Conservation (phyloP, 129 eudicot species). For the Chrysanthemum seticuspe region DNA sequence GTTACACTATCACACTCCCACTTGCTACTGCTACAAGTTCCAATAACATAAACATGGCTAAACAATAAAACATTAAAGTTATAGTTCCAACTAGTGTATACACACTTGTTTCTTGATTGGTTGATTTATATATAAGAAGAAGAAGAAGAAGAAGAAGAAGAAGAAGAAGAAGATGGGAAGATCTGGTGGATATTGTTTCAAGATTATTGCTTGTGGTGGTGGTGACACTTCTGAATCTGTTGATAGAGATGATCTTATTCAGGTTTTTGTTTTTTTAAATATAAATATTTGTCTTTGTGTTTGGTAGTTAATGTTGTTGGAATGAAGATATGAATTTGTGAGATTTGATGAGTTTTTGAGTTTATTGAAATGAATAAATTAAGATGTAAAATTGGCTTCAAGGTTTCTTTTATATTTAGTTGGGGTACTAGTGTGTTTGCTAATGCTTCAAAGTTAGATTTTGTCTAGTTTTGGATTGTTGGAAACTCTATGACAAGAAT, state of each 20-base stretch:
- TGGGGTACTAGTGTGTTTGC: no score
- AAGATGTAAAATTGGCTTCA: no score
- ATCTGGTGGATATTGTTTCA: constrained; percentile 70
- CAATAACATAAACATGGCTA: constrained; percentile 16
- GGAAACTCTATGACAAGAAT: no score
- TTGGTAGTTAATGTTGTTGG: no score
- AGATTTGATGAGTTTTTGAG: no score
- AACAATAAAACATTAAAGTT: not conserved
- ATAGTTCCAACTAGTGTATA: not conserved
- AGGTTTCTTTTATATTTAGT: no score
- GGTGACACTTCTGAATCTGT: constrained; percentile 46
- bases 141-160: not conserved
- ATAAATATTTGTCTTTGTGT: no score
- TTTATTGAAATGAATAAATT: no score
- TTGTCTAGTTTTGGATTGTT: no score
- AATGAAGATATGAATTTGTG: no score
- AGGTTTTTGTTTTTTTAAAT: constrained; percentile 28
- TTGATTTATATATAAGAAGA: not conserved
- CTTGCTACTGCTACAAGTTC: constrained; percentile 36
- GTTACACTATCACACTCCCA: constrained; percentile 12
- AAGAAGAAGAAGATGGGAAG: constrained; percentile 51
- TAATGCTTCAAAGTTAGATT: no score
- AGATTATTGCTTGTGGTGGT: constrained; percentile 71
- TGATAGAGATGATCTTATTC: constrained; percentile 57
- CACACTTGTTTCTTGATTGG: not conserved